Base-by-base conservation (phyloP, 345 rosid genomes). In the Lumnitzera racemosa region DNA sequence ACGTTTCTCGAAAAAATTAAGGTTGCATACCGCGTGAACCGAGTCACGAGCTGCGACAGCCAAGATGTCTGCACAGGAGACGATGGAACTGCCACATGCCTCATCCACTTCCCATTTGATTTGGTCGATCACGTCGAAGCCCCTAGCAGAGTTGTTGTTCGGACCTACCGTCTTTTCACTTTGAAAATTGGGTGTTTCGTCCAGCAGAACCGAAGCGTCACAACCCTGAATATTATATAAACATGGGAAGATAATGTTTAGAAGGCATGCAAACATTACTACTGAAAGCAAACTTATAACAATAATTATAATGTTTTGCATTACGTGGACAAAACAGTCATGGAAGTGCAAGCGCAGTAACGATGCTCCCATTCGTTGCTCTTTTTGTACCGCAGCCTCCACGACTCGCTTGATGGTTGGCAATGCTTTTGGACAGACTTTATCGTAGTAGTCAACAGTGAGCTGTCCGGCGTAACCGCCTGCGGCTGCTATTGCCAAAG, bases 31-130 rank as follows among this genome's bases (percentile, higher is more conserved):
- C 55, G 81, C 79, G 16, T 70, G 78, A 1, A 82, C 83, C 41
- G 90, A 83, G 41, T 87, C 76, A 23, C 81, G 83, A 52, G 95
- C 90, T 17, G 81, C 86, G 1, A 87, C 80, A 10, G 90, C 63
- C 25, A 87, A 76, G 53, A 86, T 75, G 53, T 84, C 90, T 2
- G 89, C 89, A 56, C 91, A 88, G 17, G 96, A 83, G 53, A 88
- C 89, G 12, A 74, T 72, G 0, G 82, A 65, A 11, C 62, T 11
- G 6, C 87, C 81, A 29, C 96, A 85, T 1, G 68, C 70, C 53
- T 61, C 70, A 61, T 85, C 91, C 12, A 85, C 76, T 23, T 75
- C 88, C 0, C 61, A 51, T 48, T 88, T 85, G 31, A 88, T 88
- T 43, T 56, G 59, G 59, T 88, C 96, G 27, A 88, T 78, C 61